Conservation (phyloP, 208 protist species). For the Herpetomonas tarakana region DNA sequence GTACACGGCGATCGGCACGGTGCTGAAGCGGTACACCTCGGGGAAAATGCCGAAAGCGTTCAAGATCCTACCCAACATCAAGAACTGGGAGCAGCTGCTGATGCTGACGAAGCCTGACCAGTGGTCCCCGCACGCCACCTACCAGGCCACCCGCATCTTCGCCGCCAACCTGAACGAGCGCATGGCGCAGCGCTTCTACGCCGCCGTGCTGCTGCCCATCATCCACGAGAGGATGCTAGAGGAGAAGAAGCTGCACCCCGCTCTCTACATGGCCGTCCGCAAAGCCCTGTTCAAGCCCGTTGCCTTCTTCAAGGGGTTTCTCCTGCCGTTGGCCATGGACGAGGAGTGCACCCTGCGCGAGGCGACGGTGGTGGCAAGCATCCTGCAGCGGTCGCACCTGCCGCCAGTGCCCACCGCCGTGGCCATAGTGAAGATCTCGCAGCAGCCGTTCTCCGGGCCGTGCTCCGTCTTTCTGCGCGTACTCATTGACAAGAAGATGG, state of each 20-base stretch:
- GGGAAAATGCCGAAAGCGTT: constrained; percentile 99
- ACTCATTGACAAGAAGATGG: constrained; percentile 98
- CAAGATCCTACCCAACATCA: constrained; percentile 97
- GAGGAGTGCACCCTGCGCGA: constrained; percentile 95
- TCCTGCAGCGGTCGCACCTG: constrained; percentile 93
- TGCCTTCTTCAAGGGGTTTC: constrained; percentile 99
- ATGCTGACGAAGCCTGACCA: constrained; percentile 95
- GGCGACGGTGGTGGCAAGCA: constrained; percentile 92
- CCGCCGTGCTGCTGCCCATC: constrained; percentile 97
- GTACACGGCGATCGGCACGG: constrained; percentile 92
- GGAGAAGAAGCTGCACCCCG: constrained; percentile 96
- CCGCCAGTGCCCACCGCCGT: constrained; percentile 89
- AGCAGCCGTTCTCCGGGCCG: constrained; percentile 90
- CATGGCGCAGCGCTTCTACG: constrained; percentile 97
- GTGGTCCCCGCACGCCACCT: constrained; percentile 95
- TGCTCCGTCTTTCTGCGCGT: constrained; percentile 94
- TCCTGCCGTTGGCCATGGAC: constrained; percentile 96
- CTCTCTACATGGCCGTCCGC: constrained; percentile 97
- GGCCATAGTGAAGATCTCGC: constrained; percentile 93
- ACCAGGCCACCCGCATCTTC: constrained; percentile 96
- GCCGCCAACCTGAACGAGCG: constrained; percentile 95
- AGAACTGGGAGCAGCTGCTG: constrained; percentile 98
- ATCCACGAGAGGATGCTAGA: constrained; percentile 76
- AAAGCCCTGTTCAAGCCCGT: constrained; percentile 98
- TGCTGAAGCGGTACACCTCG: constrained; percentile 95